Evolutionary conservation across 306 rosid genomes (phyloP), one percentile per base, ranked within the genome.

Genomic region (Casuarina glauca): DNA sequence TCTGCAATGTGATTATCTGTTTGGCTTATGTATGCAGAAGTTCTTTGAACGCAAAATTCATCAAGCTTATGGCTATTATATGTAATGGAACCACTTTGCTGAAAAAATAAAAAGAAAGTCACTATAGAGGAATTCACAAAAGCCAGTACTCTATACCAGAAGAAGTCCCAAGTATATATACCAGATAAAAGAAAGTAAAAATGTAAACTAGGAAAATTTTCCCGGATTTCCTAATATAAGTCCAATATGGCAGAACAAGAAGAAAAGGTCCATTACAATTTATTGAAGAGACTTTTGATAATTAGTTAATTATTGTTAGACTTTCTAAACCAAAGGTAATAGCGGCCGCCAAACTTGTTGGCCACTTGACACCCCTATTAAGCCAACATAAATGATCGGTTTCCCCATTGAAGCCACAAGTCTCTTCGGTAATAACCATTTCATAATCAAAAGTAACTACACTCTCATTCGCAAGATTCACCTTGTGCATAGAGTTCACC

Each of bases 1-100:
- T 93, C 98, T 64, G 93, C 93, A 51, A 87, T 83, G 80, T 93
- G 93, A 79, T 91, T 86, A 82, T 93, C 98, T 50, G 98, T 90
- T 84, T 93, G 98, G 81, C 98, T 85, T 48, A 90, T 91, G 84
- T 91, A 93, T 36, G 98, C 98, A 78, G 97, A 80, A 66, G 97
- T 91, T 70, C 98, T 89, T 85, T 81, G 88, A 76, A 91, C 91
- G 63, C 80, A 86, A 61, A 93, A 93, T n/a, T 93, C 96, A 35
- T 90, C 78, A 51, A 80, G 76, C 53, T 71, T 80, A 46, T 81
- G 72, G 52, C 97, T 93, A 76, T 93, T 93, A 85, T 91, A 93
- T 60, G 97, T 88, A 82, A 93, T 82, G 64, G 19, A 85, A 9
- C 98, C 98, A 57, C 76, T 79, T 88, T 64, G 82, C 98, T 93